Percentiles rank a stretch among this genome's conserved stretches.
These are phyloP conservation scores for Epicoccum nigrum DNA, from an alignment of 2,329 filamentous ascomycete genomes.

Conservation along the genomic window DNA sequence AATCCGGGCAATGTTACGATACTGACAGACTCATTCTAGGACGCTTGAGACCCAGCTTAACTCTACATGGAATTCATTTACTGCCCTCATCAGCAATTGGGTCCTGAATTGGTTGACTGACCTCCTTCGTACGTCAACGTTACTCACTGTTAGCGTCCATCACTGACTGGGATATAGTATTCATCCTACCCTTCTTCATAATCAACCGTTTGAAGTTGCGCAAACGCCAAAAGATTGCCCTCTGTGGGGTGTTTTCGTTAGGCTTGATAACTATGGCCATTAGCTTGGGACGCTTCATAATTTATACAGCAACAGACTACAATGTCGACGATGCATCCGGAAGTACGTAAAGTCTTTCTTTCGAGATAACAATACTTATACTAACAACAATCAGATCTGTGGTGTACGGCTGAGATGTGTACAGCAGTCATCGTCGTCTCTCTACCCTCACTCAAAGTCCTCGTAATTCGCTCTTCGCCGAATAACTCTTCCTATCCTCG, in stretches of 20 bases:
- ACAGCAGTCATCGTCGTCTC: constrained; percentile 30
- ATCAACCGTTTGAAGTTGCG: constrained; percentile 30
- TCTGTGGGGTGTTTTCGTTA: constrained; percentile 30
- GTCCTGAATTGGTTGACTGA: constrained; percentile 27
- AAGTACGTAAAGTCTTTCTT: constrained; percentile 14
- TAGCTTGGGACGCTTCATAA: constrained; percentile 29
- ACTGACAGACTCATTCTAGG: constrained; percentile 1
- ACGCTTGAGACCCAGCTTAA: constrained; percentile 27
- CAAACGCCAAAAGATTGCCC: constrained; percentile 29
- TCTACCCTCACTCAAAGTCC: constrained; percentile 25
- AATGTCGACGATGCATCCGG: constrained; percentile 26
- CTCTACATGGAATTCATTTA: constrained; percentile 29
- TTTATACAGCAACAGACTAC: constrained; percentile 24
- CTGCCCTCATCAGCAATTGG: constrained; percentile 22
- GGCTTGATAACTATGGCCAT: constrained; percentile 30
- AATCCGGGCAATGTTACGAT: neutral
- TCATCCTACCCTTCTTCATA: constrained; percentile 32
- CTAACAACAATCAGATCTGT: constrained; percentile 18
- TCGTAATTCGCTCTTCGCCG: constrained; percentile 19
- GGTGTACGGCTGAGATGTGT: constrained; percentile 33
- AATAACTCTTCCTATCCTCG: constrained; percentile 14
- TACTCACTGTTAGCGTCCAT: neutral
- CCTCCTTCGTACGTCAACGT: constrained; percentile 17
- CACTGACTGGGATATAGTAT: constrained; percentile 16
- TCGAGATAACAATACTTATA: neutral